Conservation (phyloP, 495 filamentous ascomycete genomes). For the Aspergillus mulundensis region DNA sequence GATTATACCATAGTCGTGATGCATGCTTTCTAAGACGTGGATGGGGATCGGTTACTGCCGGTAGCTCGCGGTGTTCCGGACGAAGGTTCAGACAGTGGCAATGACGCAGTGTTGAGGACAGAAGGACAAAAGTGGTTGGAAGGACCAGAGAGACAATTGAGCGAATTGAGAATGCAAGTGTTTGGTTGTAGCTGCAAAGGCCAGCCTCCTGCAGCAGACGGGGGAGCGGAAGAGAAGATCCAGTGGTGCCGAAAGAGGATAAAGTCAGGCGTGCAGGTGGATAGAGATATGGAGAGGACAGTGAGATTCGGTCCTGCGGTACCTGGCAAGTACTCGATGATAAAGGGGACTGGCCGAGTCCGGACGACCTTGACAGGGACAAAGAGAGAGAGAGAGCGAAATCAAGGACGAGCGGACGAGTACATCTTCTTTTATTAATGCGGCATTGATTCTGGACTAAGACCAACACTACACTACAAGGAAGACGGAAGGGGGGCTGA, state of each 20-base stretch:
- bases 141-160: background rate
- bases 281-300: slow-evolving; percentile 4
- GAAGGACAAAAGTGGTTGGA: background rate
- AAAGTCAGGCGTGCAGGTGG: slow-evolving; percentile 8
- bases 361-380: slow-evolving; percentile 1
- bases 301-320: background rate
- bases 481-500: background rate
- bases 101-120: slow-evolving; percentile 15
- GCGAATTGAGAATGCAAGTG: background rate
- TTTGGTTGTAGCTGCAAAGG: slow-evolving; percentile 21
- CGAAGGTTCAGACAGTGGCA: slow-evolving; percentile 3
- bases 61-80: background rate
- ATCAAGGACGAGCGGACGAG: background rate
- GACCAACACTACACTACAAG: background rate
- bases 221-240: slow-evolving; percentile 7
- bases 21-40: slow-evolving; percentile 28
- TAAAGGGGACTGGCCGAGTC: background rate
- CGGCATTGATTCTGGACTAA: background rate
- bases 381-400: slow-evolving; percentile 5
- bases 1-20: slow-evolving; percentile 35
- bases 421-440: slow-evolving; percentile 1
- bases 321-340: slow-evolving; percentile 1
- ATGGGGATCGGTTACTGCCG: background rate
- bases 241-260: slow-evolving; percentile 5
- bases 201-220: slow-evolving; percentile 27